A percentile compares a stretch with the other conserved stretches of the same genome.
Evolutionary conservation across 2,329 filamentous ascomycete genomes (phyloP).

Genomic region (Cladosporium sp.): DNA sequence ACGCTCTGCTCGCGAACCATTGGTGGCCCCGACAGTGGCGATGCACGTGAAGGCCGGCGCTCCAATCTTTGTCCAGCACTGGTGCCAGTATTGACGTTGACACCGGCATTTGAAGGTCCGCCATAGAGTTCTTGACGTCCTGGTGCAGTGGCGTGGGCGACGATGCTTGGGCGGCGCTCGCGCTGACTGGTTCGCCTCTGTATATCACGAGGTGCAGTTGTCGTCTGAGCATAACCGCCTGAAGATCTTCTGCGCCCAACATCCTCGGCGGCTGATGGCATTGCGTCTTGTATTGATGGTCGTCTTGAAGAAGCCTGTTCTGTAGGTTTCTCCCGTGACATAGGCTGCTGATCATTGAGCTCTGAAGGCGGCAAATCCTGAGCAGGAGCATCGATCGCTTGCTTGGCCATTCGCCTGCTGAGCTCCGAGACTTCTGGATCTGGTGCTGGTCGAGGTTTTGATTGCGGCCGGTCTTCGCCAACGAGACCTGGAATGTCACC

Average conservation of each 20-base stretch:
- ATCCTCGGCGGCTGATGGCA: conserved; percentile 24
- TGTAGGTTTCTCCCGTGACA: conserved; percentile 24
- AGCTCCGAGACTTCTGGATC: conserved; percentile 34
- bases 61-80: conserved; percentile 47
- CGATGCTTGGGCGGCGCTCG: conserved; percentile 45
- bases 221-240: conserved; percentile 4
- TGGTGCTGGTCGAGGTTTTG: conserved; percentile 23
- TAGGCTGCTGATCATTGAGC: conserved; percentile 24
- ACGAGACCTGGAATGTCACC: conserved; percentile 36
- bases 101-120: conserved; percentile 30
- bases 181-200: conserved; percentile 39
- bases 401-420: conserved; percentile 33
- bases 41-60: conserved; percentile 59
- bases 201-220: conserved; percentile 23
- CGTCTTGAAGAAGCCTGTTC: conserved; percentile 23
- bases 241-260: conserved; percentile 29
- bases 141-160: conserved; percentile 48
- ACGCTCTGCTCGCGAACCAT: conserved; percentile 48
- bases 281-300: conserved; percentile 31
- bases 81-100: not conserved
- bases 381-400: conserved; percentile 31
- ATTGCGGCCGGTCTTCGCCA: conserved; percentile 33
- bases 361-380: conserved; percentile 19
- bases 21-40: conserved; percentile 42
- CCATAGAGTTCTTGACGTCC: conserved; percentile 40